Conservation (phyloP, 2,329 filamentous ascomycete genomes). For the Stromatinia cepivora region DNA sequence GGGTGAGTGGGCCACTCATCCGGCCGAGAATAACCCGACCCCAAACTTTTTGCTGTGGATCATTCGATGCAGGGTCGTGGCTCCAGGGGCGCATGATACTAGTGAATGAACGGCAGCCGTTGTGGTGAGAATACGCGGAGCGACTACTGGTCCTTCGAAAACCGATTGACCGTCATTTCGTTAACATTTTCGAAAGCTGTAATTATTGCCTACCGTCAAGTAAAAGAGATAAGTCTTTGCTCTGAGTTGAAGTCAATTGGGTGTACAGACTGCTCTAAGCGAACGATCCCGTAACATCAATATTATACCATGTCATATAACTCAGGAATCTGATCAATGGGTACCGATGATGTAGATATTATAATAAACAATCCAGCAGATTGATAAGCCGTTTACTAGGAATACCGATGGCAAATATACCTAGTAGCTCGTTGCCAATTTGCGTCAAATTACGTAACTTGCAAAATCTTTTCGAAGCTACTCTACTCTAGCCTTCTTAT, state of each 20-base stretch:
- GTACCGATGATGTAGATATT: neutral
- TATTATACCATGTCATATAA: neutral
- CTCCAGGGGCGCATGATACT: neutral
- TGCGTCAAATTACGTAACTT: constrained; percentile 19
- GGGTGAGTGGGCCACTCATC: neutral
- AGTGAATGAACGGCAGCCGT: neutral
- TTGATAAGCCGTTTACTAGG: neutral
- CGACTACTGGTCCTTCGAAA: neutral
- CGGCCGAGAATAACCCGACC: neutral
- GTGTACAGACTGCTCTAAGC: neutral
- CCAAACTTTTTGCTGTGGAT: neutral
- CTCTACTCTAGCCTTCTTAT: neutral
- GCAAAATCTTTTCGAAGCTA: constrained; percentile 14
- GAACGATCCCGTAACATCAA: neutral
- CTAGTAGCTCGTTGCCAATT: neutral
- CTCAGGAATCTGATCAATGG: neutral
- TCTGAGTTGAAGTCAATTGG: neutral
- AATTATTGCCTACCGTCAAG: neutral
- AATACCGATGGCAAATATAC: constrained; percentile 5
- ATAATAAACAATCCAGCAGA: neutral
- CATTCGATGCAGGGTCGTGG: constrained; percentile 7
- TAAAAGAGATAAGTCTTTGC: neutral
- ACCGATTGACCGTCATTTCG: neutral
- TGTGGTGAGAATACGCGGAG: neutral
- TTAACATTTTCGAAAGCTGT: neutral